These are phyloP conservation scores for Limonium bicolor DNA, from an alignment of 148 eudicot species.

Conservation along the genomic window DNA sequence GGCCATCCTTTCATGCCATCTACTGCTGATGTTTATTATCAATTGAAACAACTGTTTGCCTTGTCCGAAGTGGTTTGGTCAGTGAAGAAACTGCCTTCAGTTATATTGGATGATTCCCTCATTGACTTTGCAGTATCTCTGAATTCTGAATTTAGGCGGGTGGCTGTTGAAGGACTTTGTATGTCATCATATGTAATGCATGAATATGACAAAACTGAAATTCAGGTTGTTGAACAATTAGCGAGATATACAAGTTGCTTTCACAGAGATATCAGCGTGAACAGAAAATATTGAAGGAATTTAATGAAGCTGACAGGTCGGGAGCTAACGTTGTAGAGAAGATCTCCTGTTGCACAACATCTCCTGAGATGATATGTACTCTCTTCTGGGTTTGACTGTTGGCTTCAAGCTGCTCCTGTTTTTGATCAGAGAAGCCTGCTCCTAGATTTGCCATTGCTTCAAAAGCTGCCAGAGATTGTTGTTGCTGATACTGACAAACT, in stretches of 20 bases:
- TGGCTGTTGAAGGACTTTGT: conserved; percentile 73
- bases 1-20: conserved; percentile 78
- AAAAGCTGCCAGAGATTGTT: conserved; percentile 34
- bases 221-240: conserved; percentile 24
- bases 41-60: conserved; percentile 38
- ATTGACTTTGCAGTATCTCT: conserved; percentile 34
- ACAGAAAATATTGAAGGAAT: conserved; percentile 29
- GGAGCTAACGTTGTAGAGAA: too few species aligned
- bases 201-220: conserved; percentile 17
- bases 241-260: conserved; percentile 77
- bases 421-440: conserved; percentile 54
- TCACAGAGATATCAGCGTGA: conserved; percentile 36
- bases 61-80: conserved; percentile 51
- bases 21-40: conserved; percentile 44
- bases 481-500: conserved; percentile 33
- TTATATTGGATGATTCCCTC: conserved; percentile 18
- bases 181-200: conserved; percentile 46
- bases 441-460: conserved; percentile 54
- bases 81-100: conserved; percentile 12
- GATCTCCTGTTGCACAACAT: conserved; percentile 39
- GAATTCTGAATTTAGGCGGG: conserved; percentile 47
- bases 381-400: conserved; percentile 35
- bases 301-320: conserved; percentile 13
- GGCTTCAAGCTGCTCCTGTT: conserved; percentile 49
- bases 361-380: conserved; percentile 31